Base-by-base conservation (phyloP, 2,329 filamentous ascomycete genomes). In the Fusarium anthophilum region DNA sequence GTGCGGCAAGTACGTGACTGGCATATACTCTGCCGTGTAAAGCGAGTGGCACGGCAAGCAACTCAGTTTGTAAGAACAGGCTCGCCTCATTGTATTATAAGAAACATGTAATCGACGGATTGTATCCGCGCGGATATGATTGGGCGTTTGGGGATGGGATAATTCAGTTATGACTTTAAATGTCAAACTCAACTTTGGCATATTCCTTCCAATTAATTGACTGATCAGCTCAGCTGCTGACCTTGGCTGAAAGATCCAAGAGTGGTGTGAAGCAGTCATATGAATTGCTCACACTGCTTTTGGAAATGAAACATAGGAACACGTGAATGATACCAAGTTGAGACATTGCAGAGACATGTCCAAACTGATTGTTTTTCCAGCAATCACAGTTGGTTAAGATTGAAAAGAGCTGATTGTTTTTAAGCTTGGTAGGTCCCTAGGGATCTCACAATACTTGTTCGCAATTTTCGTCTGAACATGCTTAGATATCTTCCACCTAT, bases 1-100 rank as follows among this genome's bases (percentile, higher is more conserved):
- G 81, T 98, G 95, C 80, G 96, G 96, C 24, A 89, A 93, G 71
- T 91, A 90, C 72, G 91, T 95, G 18, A 96, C 93, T 64, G 94
- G 91, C 22, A 92, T 98, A 8, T 98, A 96, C 83, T 97, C 94
- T 43, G 86, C 86, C 11, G 84, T 87, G 41, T 90, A 79, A 80
- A 39, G 32, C 18, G 28, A 39, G 39, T 17, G 26, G 15, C 26
- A 54, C 47, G 32, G 18, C 50, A 64, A 47, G 35, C 35, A 45
- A 61, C 41, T 39, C 26, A 60, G 30, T 44, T 60, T 70, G 66
- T 60, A 62, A 43, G 57, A 55, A 56, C 39, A 67, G 41, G 18
- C 55, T 43, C 32, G 55, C 62, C 55, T 37, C 28, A 48, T 57
- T 74, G 72, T 75, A 74, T 66, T 54, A 69, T 66, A 59, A 63